These are phyloP conservation scores for Madurella fahalii DNA, from an alignment of 2,329 filamentous ascomycete genomes.

Conservation along the genomic window DNA sequence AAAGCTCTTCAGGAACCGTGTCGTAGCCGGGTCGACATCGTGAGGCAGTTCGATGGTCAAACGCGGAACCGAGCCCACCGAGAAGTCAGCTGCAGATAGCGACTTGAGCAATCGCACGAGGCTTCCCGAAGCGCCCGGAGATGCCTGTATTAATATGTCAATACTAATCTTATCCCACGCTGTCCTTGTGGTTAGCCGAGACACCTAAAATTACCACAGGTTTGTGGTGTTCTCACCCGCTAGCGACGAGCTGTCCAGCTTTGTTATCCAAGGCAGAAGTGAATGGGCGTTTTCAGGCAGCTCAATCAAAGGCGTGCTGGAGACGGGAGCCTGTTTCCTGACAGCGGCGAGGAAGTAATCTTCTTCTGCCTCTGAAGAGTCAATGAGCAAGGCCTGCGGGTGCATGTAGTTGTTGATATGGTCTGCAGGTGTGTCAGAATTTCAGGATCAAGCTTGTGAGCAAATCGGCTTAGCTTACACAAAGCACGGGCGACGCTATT, in stretches of 20 bases:
- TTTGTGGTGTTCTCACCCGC: slow-evolving; percentile 44
- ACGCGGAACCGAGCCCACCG: slow-evolving; percentile 63
- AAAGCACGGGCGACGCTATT: slow-evolving; percentile 61
- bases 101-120: slow-evolving; percentile 74
- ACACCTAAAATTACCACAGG: neutral
- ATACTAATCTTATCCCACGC: slow-evolving; percentile 75
- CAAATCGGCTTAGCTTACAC: slow-evolving; percentile 38
- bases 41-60: slow-evolving; percentile 81
- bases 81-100: slow-evolving; percentile 70
- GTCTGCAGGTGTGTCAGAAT: slow-evolving; percentile 33
- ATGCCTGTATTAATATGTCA: slow-evolving; percentile 80
- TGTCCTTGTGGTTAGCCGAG: slow-evolving; percentile 32
- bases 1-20: slow-evolving; percentile 59
- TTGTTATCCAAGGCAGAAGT: slow-evolving; percentile 70
- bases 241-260: slow-evolving; percentile 69
- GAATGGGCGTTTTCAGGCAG: slow-evolving; percentile 62
- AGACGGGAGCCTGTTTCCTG: slow-evolving; percentile 47
- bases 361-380: slow-evolving; percentile 65
- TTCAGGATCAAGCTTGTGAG: neutral
- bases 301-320: slow-evolving; percentile 65
- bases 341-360: slow-evolving; percentile 61
- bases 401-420: slow-evolving; percentile 71
- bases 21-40: slow-evolving; percentile 61
- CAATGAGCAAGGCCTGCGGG: slow-evolving; percentile 71
- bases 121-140: slow-evolving; percentile 65